These are phyloP conservation scores for Diaporthe vexans DNA, from an alignment of 2,329 filamentous ascomycete species.

Conservation along the genomic window DNA sequence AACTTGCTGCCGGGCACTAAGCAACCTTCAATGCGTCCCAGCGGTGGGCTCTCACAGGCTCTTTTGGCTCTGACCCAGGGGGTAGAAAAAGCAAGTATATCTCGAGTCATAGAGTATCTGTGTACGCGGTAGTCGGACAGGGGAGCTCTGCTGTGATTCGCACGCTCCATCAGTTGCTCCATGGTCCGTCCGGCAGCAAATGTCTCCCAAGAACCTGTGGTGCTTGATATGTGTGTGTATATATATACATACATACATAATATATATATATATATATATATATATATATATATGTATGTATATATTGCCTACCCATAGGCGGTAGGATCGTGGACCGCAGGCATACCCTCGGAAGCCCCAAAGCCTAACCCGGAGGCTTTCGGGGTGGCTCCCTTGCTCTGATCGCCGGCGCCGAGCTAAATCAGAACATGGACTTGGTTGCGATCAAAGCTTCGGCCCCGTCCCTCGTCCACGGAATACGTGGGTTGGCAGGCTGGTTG, in stretches of 20 bases:
- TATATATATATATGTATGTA: neutral
- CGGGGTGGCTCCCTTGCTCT: constrained; percentile 16
- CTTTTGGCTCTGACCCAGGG: constrained; percentile 1
- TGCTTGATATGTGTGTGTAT: neutral
- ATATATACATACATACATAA: too few relatives aligned
- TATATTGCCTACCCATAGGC: neutral
- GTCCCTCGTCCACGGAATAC: neutral
- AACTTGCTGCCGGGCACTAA: constrained; percentile 14
- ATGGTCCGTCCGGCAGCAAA: neutral
- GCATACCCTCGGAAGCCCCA: constrained; percentile 5
- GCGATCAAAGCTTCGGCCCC: constrained; percentile 18
- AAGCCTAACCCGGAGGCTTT: neutral
- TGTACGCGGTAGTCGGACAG: neutral
- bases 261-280: neutral
- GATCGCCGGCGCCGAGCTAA: constrained; percentile 20
- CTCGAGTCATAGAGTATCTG: constrained; percentile 28
- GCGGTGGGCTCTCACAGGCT: neutral
- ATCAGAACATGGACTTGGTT: constrained; percentile 26
- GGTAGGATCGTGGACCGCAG: neutral
- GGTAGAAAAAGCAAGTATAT: constrained; percentile 16
- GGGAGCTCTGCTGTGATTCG: constrained; percentile 21
- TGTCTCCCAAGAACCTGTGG: neutral
- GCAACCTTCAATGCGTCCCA: constrained; percentile 21
- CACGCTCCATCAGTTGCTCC: neutral
- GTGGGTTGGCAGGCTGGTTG: neutral